Percentiles rank a stretch among this genome's conserved stretches.
Conservation (phyloP, 2,329 filamentous ascomycete species). For the Claviceps paspali region DNA sequence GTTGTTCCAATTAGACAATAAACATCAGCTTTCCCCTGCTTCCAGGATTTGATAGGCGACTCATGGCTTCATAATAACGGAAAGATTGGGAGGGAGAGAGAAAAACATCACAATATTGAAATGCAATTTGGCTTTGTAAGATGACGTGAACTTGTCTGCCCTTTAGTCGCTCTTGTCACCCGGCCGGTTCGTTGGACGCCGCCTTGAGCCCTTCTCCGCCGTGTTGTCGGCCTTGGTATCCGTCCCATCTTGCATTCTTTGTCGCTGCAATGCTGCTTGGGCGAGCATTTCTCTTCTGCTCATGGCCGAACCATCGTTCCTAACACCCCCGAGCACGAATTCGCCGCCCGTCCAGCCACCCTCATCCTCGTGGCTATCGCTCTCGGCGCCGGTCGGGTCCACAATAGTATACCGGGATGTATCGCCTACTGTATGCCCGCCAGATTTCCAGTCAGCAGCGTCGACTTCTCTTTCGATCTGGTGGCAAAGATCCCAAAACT, state of each 20-base stretch:
- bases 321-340: conserved; percentile 51
- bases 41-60: too few relatives aligned
- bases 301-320: conserved; percentile 31
- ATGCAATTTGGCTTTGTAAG: too few relatives aligned
- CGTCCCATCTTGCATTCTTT: conserved; percentile 17
- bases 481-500: conserved; percentile 82
- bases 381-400: conserved; percentile 29
- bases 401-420: conserved; percentile 43
- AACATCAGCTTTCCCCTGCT: too few relatives aligned
- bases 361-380: conserved; percentile 46
- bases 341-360: conserved; percentile 68
- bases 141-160: not conserved
- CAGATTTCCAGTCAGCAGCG: conserved; percentile 58
- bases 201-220: conserved; percentile 16
- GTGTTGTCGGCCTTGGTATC: conserved; percentile 18
- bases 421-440: conserved; percentile 52
- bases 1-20: too few relatives aligned
- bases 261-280: conserved; percentile 23
- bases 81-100: not conserved
- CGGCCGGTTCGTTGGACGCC: conserved; percentile 11
- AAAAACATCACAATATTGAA: too few relatives aligned
- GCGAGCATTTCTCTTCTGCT: conserved; percentile 62
- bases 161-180: conserved; percentile 12
- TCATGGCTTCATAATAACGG: too few relatives aligned
- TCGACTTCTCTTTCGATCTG: conserved; percentile 81